Evolutionary conservation across 306 rosid species (phyloP).

Genomic region (Luffa acutangula): DNA sequence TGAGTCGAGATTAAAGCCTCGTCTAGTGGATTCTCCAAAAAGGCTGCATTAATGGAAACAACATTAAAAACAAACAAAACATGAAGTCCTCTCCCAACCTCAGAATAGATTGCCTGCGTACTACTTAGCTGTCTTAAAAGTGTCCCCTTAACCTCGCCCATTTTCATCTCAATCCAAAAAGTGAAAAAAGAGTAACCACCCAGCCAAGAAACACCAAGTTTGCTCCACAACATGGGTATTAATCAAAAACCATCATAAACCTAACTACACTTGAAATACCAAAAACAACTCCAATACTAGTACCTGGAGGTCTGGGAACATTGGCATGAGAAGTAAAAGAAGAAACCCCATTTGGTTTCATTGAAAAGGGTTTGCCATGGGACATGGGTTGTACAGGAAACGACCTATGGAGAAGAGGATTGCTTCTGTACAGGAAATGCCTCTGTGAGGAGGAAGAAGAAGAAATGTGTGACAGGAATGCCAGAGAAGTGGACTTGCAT

Average conservation of each 20-base stretch:
- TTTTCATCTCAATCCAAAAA: background rate
- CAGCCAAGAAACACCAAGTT: background rate
- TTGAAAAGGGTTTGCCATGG: conserved; percentile 26
- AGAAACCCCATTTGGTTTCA: conserved; percentile 49
- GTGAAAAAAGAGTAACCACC: background rate
- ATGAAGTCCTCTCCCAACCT: background rate
- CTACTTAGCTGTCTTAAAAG: background rate
- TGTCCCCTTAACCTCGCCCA: background rate
- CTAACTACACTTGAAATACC: background rate
- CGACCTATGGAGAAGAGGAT: conserved; percentile 24
- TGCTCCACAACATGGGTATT: background rate
- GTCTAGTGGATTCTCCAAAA: conserved; percentile 29
- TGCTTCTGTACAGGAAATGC: conserved; percentile 13
- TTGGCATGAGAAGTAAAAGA: conserved; percentile 26
- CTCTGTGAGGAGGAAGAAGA: conserved; percentile 10
- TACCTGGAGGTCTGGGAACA: conserved; percentile 19
- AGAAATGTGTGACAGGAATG: conserved; percentile 19
- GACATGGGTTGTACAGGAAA: conserved; percentile 28
- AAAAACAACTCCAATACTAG: background rate
- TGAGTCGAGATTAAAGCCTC: background rate
- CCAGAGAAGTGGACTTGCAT: conserved; percentile 21
- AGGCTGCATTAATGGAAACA: conserved; percentile 14
- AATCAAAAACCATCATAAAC: background rate
- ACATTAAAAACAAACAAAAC: background rate
- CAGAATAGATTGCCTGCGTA: background rate